Evolutionary conservation across 352 stramenopile genomes (phyloP), one percentile per base, ranked within the genome.

Genomic region (Thraustotheca clavata): DNA sequence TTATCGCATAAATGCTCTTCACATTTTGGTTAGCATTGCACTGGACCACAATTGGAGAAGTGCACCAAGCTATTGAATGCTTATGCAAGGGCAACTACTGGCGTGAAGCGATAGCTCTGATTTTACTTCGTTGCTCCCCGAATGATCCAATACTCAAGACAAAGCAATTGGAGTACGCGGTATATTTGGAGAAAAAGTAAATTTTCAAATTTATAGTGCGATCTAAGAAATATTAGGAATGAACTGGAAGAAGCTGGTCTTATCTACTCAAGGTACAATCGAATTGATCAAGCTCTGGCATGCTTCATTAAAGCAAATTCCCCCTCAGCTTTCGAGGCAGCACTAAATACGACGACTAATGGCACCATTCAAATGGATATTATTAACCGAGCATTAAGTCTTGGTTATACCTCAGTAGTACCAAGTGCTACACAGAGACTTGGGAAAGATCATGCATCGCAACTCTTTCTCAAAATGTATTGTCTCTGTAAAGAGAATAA

Each of bases 11-110:
- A 2, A 3, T 39, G 47, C 22, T 43, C 9, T 36, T 68, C 59
- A 8, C 20, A 49, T 32, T 62, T 43, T 26, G 1, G 49, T 2
- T 47, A 84, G 83, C 79, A 16, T 60, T 84, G 40, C 72, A 87
- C 59, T 90, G 76, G 33, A 62, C 89, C 9, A 74, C 74, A 16
- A 72, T 90, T 26, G 72, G 71, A 4, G 86, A 89, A 52, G 69
- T 87, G n/a, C 71, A 75, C 18, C 67, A 71, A 0, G 79, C 80
- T 9, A 57, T 84, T 3, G 49, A 69, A 27, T 76, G 74, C 46
- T 68, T 88, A 18, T 50, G 71, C 29, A 73, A 69, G 24, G 75
- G 72, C 2, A 41, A 71, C 12, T 62, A 76, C 35, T 85, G 74
- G 57, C 60, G 59, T 1, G 83, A 92, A 77, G 83, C 83, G 1